phyloP scores from a whole-genome alignment of 192 early-diverging fungal species.

The Coemansia sp. region DNA sequence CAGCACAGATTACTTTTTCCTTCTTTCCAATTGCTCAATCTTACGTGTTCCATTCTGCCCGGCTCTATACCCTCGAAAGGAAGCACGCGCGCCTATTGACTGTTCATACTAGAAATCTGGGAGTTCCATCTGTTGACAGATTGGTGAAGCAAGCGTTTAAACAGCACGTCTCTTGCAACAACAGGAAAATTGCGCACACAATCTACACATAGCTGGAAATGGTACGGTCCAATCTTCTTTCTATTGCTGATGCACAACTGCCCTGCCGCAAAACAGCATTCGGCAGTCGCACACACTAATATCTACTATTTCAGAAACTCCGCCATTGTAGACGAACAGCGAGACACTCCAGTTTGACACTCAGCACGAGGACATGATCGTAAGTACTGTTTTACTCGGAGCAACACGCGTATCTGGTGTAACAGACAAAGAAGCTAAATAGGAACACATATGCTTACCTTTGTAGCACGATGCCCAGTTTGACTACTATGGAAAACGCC shows the following conservation, averaged over 20 bases:
- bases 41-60: background rate
- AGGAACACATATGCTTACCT: background rate
- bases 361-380: slow-evolving; percentile 57
- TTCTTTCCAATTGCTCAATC: background rate
- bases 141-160: background rate
- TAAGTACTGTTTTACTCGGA: slow-evolving; percentile 19
- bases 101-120: background rate
- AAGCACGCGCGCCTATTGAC: background rate
- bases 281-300: background rate
- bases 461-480: slow-evolving; percentile 74
- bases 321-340: slow-evolving; percentile 29
- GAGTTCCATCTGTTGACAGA: background rate
- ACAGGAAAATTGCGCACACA: background rate
- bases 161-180: background rate
- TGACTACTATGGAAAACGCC: slow-evolving; percentile 82
- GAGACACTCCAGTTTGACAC: slow-evolving; percentile 56
- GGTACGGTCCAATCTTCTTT: background rate
- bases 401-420: background rate
- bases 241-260: background rate
- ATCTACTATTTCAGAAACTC: background rate
- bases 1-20: background rate
- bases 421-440: background rate
- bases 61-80: background rate
- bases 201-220: background rate
- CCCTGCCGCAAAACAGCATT: background rate